These are phyloP conservation scores for Aspergillus ostianus DNA, from an alignment of 495 filamentous ascomycete species.

Conservation along the genomic window DNA sequence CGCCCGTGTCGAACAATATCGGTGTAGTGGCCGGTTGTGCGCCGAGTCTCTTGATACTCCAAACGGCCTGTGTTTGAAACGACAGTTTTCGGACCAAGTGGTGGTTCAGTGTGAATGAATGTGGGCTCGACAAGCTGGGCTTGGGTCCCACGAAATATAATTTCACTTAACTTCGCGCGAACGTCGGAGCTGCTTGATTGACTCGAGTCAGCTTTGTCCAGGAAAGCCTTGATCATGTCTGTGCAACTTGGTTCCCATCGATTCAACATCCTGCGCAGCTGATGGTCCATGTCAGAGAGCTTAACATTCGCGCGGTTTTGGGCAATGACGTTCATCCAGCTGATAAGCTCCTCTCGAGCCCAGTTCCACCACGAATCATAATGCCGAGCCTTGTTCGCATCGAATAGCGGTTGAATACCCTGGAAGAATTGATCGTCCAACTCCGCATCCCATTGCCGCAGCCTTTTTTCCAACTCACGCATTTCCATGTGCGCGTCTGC, in stretches of 20 bases:
- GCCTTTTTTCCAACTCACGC: slow-evolving; percentile 83
- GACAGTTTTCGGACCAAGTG: slow-evolving; percentile 17
- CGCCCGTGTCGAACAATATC: slow-evolving; percentile 11
- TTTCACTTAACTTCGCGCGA: slow-evolving; percentile 9
- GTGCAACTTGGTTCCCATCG: slow-evolving; percentile 22
- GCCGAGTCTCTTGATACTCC: slow-evolving; percentile 58
- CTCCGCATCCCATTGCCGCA: slow-evolving; percentile 91
- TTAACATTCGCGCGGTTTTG: slow-evolving; percentile 55
- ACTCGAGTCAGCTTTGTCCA: background rate
- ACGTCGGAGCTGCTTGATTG: background rate
- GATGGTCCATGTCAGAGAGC: slow-evolving; percentile 3
- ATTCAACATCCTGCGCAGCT: slow-evolving; percentile 20
- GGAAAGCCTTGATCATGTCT: slow-evolving; percentile 13
- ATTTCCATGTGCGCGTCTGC: background rate
- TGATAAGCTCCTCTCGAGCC: slow-evolving; percentile 92
- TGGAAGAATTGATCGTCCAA: slow-evolving; percentile 92
- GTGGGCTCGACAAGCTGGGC: slow-evolving; percentile 13
- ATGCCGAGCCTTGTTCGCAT: slow-evolving; percentile 80
- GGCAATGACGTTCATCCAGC: slow-evolving; percentile 93
- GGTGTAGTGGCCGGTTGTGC: slow-evolving; percentile 21
- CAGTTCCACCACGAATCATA: slow-evolving; percentile 99
- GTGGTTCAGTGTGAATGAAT: slow-evolving; percentile 14
- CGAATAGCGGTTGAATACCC: slow-evolving; percentile 90
- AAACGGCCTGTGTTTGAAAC: slow-evolving; percentile 14
- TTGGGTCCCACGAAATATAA: slow-evolving; percentile 5